Evolutionary conservation across 1,284 basidiomycete genomes (phyloP), one percentile per base, ranked within the genome.

Genomic region (Cutaneotrichosporon cutaneum): DNA sequence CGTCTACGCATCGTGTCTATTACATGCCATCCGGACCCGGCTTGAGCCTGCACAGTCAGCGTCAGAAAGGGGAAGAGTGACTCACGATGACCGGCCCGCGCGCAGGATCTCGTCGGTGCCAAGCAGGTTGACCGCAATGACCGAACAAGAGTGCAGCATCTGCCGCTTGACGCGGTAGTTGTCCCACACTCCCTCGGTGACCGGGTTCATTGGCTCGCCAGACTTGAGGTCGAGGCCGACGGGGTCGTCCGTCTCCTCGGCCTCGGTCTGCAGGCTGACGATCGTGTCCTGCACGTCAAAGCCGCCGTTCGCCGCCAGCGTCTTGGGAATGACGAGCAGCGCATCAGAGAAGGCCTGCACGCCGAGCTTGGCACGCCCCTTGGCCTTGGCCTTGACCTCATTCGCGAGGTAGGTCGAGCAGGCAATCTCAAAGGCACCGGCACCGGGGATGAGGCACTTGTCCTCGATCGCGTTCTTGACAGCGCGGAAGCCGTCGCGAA

Each of bases 401-500:
- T 77, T 78, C 45, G 77, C 74, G 27, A 99, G 83, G 81, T 97
- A 87, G 10, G 87, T 86, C 9, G 92, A 86, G 72, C 93, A 95
- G n/a, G 94, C 88, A 18, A 99, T 86, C 80, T 99, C 96, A 76
- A 99, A 99, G 6, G 96, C 94, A 50, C 96, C 96, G 2, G 92
- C 96, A 42, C 96, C 96, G 11, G 96, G 94, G 59, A 99, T 85
- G 59, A 99, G 82, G 52, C 85, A 83, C 39, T 87, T 85, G 76
- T 99, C 95, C 77, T 99, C 96, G 63, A 99, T 83, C 21, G 92
- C 92, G 76, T 99, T 99, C 84, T 99, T 99, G 62, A 98, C 94
- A 4, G 92, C 89, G 59, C 96, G 88, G 60, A 99, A 85, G 21
- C 96, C 96, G 77, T 99, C 96, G 36, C 96, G 90, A 54, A 99